Conservation (phyloP, 768 basidiomycete genomes). For the Tephrocybe rancida region DNA sequence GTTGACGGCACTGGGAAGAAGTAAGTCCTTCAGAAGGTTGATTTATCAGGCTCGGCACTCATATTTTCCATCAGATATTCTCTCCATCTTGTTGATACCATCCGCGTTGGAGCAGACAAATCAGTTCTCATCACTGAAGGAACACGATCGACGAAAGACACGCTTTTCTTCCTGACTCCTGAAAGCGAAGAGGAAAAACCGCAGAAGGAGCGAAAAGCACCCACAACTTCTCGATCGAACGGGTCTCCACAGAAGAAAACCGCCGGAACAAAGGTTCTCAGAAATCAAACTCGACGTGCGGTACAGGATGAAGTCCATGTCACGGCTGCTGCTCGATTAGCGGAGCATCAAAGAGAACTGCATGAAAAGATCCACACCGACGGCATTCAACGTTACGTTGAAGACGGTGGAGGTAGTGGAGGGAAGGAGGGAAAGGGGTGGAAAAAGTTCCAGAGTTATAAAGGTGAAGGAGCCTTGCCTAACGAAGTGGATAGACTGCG, state of each 20-base stretch:
- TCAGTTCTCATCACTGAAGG: constrained; percentile 81
- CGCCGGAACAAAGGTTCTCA: constrained; percentile 82
- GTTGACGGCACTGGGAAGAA: constrained; percentile 76
- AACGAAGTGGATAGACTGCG: constrained; percentile 77
- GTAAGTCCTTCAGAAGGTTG: constrained; percentile 42
- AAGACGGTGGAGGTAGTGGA: constrained; percentile 71
- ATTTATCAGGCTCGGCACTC: constrained; percentile 1
- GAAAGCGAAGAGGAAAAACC: constrained; percentile 62
- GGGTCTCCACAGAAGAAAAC: constrained; percentile 73
- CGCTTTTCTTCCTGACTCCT: constrained; percentile 79
- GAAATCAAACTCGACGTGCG: constrained; percentile 88
- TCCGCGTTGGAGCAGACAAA: constrained; percentile 71
- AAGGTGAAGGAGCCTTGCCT: constrained; percentile 90
- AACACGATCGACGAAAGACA: constrained; percentile 81
- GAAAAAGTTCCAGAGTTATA: constrained; percentile 97
- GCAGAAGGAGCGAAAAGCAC: constrained; percentile 57
- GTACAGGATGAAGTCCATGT: constrained; percentile 84
- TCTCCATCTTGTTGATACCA: constrained; percentile 85
- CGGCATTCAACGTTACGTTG: constrained; percentile 83
- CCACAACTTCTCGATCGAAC: constrained; percentile 55
- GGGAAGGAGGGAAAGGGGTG: constrained; percentile 91
- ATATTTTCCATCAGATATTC: constrained; percentile 63
- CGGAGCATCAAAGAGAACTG: constrained; percentile 86
- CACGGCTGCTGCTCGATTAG: constrained; percentile 75
- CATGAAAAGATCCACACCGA: constrained; percentile 76